Evolutionary conservation across 2,329 filamentous ascomycete species (phyloP), one percentile per base, ranked within the genome.

Genomic region (Curvularia hawaiiensis): DNA sequence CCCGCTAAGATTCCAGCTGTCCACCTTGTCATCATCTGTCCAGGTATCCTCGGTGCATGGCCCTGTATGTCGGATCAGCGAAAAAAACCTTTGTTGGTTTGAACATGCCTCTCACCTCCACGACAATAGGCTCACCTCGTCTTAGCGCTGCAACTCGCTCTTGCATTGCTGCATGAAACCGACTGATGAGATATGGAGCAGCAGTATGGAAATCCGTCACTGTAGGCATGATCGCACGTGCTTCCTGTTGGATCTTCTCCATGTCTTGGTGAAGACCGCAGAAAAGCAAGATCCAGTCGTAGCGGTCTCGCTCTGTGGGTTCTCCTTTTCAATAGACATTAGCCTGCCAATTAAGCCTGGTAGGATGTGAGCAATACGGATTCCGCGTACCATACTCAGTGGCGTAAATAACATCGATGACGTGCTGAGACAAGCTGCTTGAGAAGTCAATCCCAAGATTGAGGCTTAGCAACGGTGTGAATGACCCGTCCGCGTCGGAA

Each of bases 221-320:
- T 16, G 12, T 26, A 18, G n/a, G n/a, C 11, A 24, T 41, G 11
- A 14, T 31, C 24, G 9, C 16, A 12, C 33, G 33, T 7, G 47
- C 7, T 2, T 47, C 33, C 26, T 31, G 24, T 14, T 53, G 43
- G 26, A 53, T 12, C 8, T 53, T 18, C 31, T 30, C 14, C 12
- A 53, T 47, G 10, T 53, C 43, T 40, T 47, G n/a, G 7, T 47
- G 31, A 7, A 47, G 33, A 9, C 51, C 43, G 3, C 45, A 4
- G 33, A 31, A 53, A n/a, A 53, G 51, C 18, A 47, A 22, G 24
- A 53, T n/a, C 24, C 44, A 53, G 9, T 47, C 43, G 26, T 47
- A n/a, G 43, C 43, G 24, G n/a, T 47, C 51, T 24, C 47, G n/a
- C n/a, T 53, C 41, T 38, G 51, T 53, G 4, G 33, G 31, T 8